These are phyloP conservation scores for Isatis tinctoria DNA, from an alignment of 345 rosid species.

Conservation along the genomic window DNA sequence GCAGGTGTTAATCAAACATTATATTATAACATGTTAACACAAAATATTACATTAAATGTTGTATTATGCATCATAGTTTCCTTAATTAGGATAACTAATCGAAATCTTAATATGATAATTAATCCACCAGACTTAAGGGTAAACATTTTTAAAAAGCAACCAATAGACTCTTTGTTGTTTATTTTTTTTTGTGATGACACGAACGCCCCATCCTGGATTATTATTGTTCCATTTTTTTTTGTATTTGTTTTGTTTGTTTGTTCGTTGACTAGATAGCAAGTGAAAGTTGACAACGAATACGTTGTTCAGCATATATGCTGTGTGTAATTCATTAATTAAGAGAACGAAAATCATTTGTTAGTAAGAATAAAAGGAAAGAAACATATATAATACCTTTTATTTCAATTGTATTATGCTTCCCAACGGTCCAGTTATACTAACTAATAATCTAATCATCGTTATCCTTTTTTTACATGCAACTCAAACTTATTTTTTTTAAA, in stretches of 20 bases:
- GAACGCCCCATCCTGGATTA: slow-evolving; percentile 16
- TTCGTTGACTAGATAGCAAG: slow-evolving; percentile 9
- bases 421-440: slow-evolving; percentile 4
- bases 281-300: slow-evolving; percentile 27
- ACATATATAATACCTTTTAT: slow-evolving; percentile 48
- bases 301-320: background rate
- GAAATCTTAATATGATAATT: slow-evolving; percentile 10
- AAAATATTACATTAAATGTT: background rate
- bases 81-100: background rate
- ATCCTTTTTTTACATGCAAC: background rate
- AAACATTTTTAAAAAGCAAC: slow-evolving; percentile 13
- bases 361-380: slow-evolving; percentile 29
- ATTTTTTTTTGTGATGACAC: no score
- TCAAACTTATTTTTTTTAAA: no score
- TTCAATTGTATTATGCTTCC: slow-evolving; percentile 37
- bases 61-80: slow-evolving; percentile 16
- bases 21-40: background rate
- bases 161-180: no score
- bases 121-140: background rate
- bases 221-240: background rate
- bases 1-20: background rate
- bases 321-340: background rate
- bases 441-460: slow-evolving; percentile 2
- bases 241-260: background rate
- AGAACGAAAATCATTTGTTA: no score